Evolutionary conservation across 306 rosid species (phyloP).

Genomic region (Erythrophleum fordii): DNA sequence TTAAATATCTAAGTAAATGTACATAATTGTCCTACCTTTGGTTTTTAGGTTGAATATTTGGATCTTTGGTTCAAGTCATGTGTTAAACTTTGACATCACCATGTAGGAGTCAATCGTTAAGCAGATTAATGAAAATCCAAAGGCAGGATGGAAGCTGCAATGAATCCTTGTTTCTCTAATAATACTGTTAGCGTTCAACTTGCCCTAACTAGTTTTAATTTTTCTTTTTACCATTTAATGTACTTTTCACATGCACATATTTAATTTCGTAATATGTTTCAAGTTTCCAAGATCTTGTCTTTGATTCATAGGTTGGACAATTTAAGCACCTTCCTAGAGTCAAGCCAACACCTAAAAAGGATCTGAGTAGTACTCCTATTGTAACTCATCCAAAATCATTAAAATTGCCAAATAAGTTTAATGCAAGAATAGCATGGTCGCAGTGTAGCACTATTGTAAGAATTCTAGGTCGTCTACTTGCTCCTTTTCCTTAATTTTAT

Average conservation of each 20-base stretch:
- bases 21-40: background rate
- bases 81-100: slow-evolving; percentile 21
- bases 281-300: slow-evolving; percentile 20
- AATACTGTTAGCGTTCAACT: slow-evolving; percentile 62
- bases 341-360: slow-evolving; percentile 59
- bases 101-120: slow-evolving; percentile 77
- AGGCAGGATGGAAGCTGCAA: slow-evolving; percentile 87
- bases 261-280: slow-evolving; percentile 15
- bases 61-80: background rate
- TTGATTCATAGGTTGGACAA: slow-evolving; percentile 70
- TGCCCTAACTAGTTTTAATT: background rate
- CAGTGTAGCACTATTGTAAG: slow-evolving; percentile 78
- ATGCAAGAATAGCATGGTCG: slow-evolving; percentile 92
- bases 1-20: too few relatives aligned
- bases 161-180: slow-evolving; percentile 79
- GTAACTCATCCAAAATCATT: slow-evolving; percentile 66
- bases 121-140: slow-evolving; percentile 67
- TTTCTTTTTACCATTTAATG: background rate
- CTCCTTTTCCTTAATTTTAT: slow-evolving; percentile 12
- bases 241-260: slow-evolving; percentile 11
- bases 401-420: slow-evolving; percentile 73
- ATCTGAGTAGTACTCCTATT: slow-evolving; percentile 54
- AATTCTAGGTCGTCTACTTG: slow-evolving; percentile 66
- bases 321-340: slow-evolving; percentile 90
- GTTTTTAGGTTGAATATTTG: background rate